phyloP scores from a whole-genome alignment of 441 rosid species.

The Geranium incanum region DNA sequence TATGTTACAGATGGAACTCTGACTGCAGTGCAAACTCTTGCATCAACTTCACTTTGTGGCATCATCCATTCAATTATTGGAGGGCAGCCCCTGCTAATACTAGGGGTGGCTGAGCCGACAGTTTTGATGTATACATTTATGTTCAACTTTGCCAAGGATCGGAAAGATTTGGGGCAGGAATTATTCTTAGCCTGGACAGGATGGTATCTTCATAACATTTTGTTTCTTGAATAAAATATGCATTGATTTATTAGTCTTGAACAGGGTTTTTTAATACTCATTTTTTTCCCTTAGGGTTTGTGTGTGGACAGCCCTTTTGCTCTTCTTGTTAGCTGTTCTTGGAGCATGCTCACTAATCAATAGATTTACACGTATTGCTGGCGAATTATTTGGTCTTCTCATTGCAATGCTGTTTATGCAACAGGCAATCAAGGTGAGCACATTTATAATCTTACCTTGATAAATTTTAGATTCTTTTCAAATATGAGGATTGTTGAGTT shows the following conservation, averaged over 20 bases:
- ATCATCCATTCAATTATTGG: constrained; percentile 62
- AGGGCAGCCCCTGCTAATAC: constrained; percentile 74
- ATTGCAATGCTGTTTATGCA: constrained; percentile 85
- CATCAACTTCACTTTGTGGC: constrained; percentile 69
- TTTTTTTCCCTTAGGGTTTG: constrained; percentile 50
- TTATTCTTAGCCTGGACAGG: constrained; percentile 79
- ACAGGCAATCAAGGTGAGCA: constrained; percentile 65
- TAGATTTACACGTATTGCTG: constrained; percentile 72
- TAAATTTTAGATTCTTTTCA: constrained; percentile 4
- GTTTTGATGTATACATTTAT: constrained; percentile 74
- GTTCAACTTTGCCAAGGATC: constrained; percentile 66
- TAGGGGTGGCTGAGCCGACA: constrained; percentile 82
- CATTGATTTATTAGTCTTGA: constrained; percentile 13
- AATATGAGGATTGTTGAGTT: background rate
- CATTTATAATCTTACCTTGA: constrained; percentile 8
- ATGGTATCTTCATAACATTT: constrained; percentile 39
- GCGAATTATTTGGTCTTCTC: constrained; percentile 76
- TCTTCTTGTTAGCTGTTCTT: constrained; percentile 54
- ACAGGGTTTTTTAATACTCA: constrained; percentile 11
- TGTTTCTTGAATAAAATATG: constrained; percentile 13
- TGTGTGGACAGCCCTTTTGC: constrained; percentile 68
- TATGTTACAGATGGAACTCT: constrained; percentile 47
- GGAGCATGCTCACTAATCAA: constrained; percentile 81
- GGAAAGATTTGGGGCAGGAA: constrained; percentile 57
- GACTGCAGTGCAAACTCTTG: constrained; percentile 78